These are phyloP conservation scores for Globisporangium parvum DNA, from an alignment of 352 stramenopile genomes.

Conservation along the genomic window DNA sequence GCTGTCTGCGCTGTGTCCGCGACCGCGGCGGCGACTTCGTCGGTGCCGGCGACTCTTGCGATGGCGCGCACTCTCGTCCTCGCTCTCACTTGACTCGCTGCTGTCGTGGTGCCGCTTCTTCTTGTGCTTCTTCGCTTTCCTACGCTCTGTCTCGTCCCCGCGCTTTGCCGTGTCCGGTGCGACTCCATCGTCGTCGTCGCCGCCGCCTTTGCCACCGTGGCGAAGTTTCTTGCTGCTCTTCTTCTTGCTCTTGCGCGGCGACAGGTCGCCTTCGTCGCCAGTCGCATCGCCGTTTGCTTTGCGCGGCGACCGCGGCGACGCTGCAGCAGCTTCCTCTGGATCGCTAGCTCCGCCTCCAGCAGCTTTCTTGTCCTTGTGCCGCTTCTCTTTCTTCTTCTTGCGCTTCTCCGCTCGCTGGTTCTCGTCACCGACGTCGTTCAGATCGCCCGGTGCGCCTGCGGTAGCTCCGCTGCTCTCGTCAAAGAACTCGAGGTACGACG, in stretches of 20 bases:
- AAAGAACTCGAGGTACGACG: constrained; percentile 81
- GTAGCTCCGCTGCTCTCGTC: constrained; percentile 21
- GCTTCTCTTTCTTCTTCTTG: constrained; percentile 56
- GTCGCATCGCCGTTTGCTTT: constrained; percentile 20
- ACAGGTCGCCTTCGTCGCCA: constrained; percentile 17
- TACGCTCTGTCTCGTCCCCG: constrained; percentile 14
- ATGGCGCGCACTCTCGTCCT: constrained; percentile 21
- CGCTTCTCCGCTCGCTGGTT: constrained; percentile 36
- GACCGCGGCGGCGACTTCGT: constrained; percentile 17
- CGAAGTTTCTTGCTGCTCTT: constrained; percentile 37
- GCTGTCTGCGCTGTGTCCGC: constrained; percentile 15
- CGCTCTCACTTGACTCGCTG: constrained; percentile 43
- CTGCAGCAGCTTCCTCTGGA: constrained; percentile 22
- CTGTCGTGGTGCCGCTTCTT: constrained; percentile 45
- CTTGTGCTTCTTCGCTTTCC: constrained; percentile 29
- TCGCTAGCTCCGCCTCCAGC: constrained; percentile 23
- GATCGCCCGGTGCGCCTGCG: constrained; percentile 5
- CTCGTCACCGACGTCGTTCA: constrained; percentile 19
- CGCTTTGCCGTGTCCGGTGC: constrained; percentile 3
- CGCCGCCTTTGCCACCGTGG: constrained; percentile 9
- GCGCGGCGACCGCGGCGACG: constrained; percentile 25
- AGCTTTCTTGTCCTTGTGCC: constrained; percentile 34
- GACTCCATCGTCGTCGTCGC: constrained; percentile 17
- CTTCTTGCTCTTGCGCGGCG: constrained; percentile 63
- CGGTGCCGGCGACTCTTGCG: constrained; percentile 14